phyloP scores from a whole-genome alignment of 108 stramenopile genomes.

The Stephanodiscus triporus region DNA sequence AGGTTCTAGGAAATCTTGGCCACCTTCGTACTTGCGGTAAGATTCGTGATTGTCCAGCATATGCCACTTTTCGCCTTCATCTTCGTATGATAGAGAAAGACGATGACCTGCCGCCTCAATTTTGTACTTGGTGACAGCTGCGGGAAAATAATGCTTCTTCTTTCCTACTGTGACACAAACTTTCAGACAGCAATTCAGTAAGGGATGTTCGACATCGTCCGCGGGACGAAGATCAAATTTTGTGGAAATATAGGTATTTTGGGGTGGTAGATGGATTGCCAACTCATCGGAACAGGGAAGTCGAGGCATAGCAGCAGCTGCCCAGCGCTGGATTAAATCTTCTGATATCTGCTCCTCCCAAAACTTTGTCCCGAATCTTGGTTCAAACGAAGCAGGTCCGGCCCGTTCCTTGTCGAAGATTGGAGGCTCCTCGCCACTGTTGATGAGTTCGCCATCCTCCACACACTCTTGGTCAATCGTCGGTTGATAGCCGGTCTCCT shows the following conservation, averaged over 20 bases:
- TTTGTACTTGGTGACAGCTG: slow-evolving; percentile 70
- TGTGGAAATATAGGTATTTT: slow-evolving; percentile 77
- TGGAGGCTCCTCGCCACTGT: slow-evolving; percentile 13
- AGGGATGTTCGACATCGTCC: slow-evolving; percentile 73
- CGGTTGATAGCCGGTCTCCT: not conserved
- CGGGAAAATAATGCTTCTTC: slow-evolving; percentile 78
- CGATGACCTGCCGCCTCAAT: slow-evolving; percentile 47
- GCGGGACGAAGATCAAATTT: slow-evolving; percentile 69
- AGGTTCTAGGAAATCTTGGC: slow-evolving; percentile 30
- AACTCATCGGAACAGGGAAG: slow-evolving; percentile 54
- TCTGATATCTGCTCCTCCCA: slow-evolving; percentile 51
- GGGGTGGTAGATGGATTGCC: slow-evolving; percentile 62
- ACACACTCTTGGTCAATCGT: slow-evolving; percentile 12
- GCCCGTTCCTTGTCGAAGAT: slow-evolving; percentile 19
- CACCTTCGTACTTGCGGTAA: slow-evolving; percentile 26
- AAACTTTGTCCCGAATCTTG: slow-evolving; percentile 66
- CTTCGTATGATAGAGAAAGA: slow-evolving; percentile 75
- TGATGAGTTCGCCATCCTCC: slow-evolving; percentile 19
- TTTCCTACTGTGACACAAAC: slow-evolving; percentile 73
- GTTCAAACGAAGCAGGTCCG: slow-evolving; percentile 50
- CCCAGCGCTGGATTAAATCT: slow-evolving; percentile 55
- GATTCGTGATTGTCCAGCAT: slow-evolving; percentile 49
- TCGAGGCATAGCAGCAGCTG: slow-evolving; percentile 39
- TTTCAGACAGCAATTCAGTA: slow-evolving; percentile 80
- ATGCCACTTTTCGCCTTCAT: slow-evolving; percentile 83